Evolutionary conservation across 371 early-diverging fungal species (phyloP).

Genomic region (Mucor lusitanicus): DNA sequence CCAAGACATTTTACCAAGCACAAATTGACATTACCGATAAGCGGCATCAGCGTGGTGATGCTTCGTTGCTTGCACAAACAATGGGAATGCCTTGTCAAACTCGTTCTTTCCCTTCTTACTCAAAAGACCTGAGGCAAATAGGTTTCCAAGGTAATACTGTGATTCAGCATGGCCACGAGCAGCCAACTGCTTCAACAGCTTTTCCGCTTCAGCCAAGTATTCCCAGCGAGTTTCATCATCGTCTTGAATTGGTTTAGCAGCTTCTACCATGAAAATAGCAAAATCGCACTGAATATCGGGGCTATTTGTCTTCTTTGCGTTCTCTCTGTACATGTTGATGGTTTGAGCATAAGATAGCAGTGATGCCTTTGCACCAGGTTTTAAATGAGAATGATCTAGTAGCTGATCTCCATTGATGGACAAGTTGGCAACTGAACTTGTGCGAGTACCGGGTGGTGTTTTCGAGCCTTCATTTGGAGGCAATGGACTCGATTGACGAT

Average conservation of each 20-base stretch:
- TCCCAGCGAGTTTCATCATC: constrained; percentile 58
- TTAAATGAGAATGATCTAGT: constrained; percentile 67
- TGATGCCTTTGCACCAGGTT: constrained; percentile 68
- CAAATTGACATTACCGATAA: constrained; percentile 39
- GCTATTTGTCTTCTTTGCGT: constrained; percentile 81
- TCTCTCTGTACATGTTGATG: constrained; percentile 78
- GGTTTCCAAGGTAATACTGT: constrained; percentile 67
- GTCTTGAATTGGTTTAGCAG: constrained; percentile 61
- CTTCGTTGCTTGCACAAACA: constrained; percentile 70
- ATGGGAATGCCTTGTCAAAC: constrained; percentile 71
- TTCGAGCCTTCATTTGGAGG: constrained; percentile 15
- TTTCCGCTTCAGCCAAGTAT: constrained; percentile 64
- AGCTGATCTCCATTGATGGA: constrained; percentile 48
- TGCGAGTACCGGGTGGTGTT: constrained; percentile 39
- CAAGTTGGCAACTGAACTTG: constrained; percentile 36
- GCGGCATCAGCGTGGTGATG: constrained; percentile 72
- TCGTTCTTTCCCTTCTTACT: constrained; percentile 65
- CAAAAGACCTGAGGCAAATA: constrained; percentile 62
- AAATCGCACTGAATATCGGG: constrained; percentile 83
- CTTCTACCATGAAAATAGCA: constrained; percentile 76
- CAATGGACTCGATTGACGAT: constrained; percentile 24
- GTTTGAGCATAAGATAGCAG: constrained; percentile 66
- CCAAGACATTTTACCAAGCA: not conserved
- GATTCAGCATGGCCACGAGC: constrained; percentile 67
- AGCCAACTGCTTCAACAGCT: constrained; percentile 61